Percentiles rank a stretch among this genome's conserved stretches.
These are phyloP conservation scores for Vanderwaltozyma tropicalis DNA, from an alignment of 805 yeast species.

Conservation along the genomic window DNA sequence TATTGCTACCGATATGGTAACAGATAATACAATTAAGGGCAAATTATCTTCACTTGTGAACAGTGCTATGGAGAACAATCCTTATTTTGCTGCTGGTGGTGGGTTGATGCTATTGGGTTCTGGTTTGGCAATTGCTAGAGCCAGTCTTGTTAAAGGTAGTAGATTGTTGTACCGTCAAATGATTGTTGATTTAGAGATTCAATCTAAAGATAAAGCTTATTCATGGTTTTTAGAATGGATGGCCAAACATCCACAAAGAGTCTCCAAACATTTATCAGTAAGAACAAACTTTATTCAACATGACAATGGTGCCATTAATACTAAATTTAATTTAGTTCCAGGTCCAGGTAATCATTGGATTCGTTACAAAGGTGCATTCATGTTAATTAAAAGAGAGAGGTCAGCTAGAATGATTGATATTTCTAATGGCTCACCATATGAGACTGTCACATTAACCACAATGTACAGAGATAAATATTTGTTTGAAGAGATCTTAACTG, in stretches of 20 bases:
- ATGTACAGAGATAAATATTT: constrained; percentile 68
- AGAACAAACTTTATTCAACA: constrained; percentile 81
- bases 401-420: constrained; percentile 81
- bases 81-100: constrained; percentile 98
- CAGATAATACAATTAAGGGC: constrained; percentile 18
- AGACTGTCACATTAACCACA: constrained; percentile 90
- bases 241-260: constrained; percentile 66
- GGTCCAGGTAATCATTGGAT: constrained; percentile 95
- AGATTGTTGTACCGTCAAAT: constrained; percentile 68
- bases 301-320: constrained; percentile 81
- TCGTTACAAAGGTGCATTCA: constrained; percentile 74
- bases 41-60: constrained; percentile 33
- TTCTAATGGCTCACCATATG: constrained; percentile 89
- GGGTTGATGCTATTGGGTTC: constrained; percentile 96
- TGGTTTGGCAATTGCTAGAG: constrained; percentile 65
- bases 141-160: constrained; percentile 52
- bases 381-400: constrained; percentile 82
- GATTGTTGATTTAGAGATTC: constrained; percentile 85
- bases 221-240: constrained; percentile 96
- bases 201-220: constrained; percentile 87
- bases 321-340: constrained; percentile 85
- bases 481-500: constrained; percentile 60
- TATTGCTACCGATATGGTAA: background rate
- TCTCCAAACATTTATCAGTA: constrained; percentile 78
- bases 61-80: constrained; percentile 58